Percentiles rank a stretch among this genome's conserved stretches.
Conservation (phyloP, 2,329 filamentous ascomycete genomes). For the Spiromastix sp. region DNA sequence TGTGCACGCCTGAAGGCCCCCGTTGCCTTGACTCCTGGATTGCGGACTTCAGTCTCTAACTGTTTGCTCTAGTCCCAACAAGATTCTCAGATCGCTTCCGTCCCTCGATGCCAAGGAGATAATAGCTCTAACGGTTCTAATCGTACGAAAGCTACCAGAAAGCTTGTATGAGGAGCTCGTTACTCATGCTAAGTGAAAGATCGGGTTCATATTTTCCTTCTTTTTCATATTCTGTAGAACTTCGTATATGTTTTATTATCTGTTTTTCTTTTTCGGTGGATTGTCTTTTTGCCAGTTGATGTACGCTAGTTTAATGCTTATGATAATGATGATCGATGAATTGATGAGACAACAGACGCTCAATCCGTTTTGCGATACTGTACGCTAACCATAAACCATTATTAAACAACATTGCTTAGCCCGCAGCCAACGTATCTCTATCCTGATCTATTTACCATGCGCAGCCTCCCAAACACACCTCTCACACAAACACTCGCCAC, state of each 20-base stretch:
- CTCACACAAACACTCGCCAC: conserved; percentile 77
- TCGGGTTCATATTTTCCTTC: too few relatives aligned
- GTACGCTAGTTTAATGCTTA: too few relatives aligned
- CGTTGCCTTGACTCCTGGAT: conserved; percentile 1
- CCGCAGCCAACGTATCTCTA: too few relatives aligned
- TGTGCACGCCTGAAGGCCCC: conserved; percentile 15
- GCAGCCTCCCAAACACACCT: conserved; percentile 64
- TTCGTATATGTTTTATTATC: too few relatives aligned
- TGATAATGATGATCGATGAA: too few relatives aligned
- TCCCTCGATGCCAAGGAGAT: conserved; percentile 73
- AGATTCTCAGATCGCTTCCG: conserved; percentile 79
- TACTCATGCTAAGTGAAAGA: conserved; percentile 56
- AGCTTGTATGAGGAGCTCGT: conserved; percentile 88
- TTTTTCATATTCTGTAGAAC: not conserved
- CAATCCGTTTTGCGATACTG: too few relatives aligned
- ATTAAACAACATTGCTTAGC: too few relatives aligned
- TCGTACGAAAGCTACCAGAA: conserved; percentile 82
- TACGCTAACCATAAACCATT: too few relatives aligned
- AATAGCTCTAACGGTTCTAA: conserved; percentile 72
- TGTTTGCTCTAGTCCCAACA: conserved; percentile 60
- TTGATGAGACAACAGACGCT: too few relatives aligned
- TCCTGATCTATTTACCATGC: conserved; percentile 2
- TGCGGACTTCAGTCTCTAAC: conserved; percentile 9
- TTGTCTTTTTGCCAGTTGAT: too few relatives aligned
- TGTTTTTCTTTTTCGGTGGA: not conserved